Evolutionary conservation across 1,139 yeast genomes (phyloP), one percentile per base, ranked within the genome.

Genomic region (Debaryomyces udenii): DNA sequence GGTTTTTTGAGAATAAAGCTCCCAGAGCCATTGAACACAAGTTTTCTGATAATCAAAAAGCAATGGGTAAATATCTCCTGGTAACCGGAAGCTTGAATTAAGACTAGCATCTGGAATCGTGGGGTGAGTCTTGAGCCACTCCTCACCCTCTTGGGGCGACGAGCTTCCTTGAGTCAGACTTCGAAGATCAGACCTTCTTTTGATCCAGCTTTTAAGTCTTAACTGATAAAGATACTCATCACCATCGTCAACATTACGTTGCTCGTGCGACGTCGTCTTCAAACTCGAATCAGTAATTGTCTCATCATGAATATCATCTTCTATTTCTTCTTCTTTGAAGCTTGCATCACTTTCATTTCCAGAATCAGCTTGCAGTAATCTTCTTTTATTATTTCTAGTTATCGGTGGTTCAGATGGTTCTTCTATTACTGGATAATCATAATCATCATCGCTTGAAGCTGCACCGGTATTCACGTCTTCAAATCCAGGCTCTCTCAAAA

Each of bases 41-140:
- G 99, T 93, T 54, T 88, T 87, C 54, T 93, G 99, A 58, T 93
- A 94, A 51, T 89, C 96, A 59, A 93, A 93, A 10, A 93, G 67
- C 6, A 91, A 77, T 0, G 95, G 85, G 57, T 85, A 88, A 1
- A 93, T 82, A 53, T 93, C 98, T 2, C 98, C 98, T 0, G 99
- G 99, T 0, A 93, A 70, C 45, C 69, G 77, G 59, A 85, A 90
- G 9, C 74, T 76, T 26, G 78, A 80, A 53, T 86, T 85, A 7
- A 93, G 64, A 4, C 76, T 70, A 0, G 96, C 90, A 58, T 90
- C 98, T 0, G 86, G 76, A 23, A 80, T 71, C 0, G 77, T 65
- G 0, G 96, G 97, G 61, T 91, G 96, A 0, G 95, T 86, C 52
- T 76, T 76, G 28, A 66, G 59, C 86, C 90, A 85, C 55, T 83